Conservation (phyloP, 768 basidiomycete genomes). For the Lactarius hatsudake region DNA sequence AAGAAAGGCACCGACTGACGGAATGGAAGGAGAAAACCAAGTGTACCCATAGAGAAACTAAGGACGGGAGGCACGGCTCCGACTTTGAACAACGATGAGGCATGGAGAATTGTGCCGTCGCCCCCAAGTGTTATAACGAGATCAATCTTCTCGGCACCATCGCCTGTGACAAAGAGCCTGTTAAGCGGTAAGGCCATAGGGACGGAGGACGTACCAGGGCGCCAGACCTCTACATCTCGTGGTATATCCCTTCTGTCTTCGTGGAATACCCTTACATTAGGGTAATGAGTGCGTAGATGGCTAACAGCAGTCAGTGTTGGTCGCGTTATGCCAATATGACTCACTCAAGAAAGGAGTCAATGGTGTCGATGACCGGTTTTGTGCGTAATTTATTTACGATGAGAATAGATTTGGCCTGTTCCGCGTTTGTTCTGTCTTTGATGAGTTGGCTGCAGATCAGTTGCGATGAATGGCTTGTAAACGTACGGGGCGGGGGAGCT, state of each 20-base stretch:
- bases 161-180: conserved; percentile 29
- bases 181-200: background rate
- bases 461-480: background rate
- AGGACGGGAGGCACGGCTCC: conserved; percentile 92
- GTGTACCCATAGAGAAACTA: conserved; percentile 89
- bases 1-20: conserved; percentile 52
- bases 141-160: conserved; percentile 65
- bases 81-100: conserved; percentile 83
- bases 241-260: conserved; percentile 49
- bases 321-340: conserved; percentile 28
- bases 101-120: conserved; percentile 93
- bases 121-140: conserved; percentile 90
- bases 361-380: conserved; percentile 71
- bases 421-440: conserved; percentile 22
- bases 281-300: conserved; percentile 35
- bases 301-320: conserved; percentile 24
- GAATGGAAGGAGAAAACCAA: conserved; percentile 92
- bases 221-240: conserved; percentile 51
- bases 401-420: conserved; percentile 60
- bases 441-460: conserved; percentile 23
- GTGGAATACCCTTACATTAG: conserved; percentile 34
- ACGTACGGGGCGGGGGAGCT: conserved; percentile 11
- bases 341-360: conserved; percentile 69
- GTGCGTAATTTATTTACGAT: conserved; percentile 82
- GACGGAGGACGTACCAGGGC: conserved; percentile 44